Conservation (phyloP, 495 filamentous ascomycete species). For the Xylaria palmicola region DNA sequence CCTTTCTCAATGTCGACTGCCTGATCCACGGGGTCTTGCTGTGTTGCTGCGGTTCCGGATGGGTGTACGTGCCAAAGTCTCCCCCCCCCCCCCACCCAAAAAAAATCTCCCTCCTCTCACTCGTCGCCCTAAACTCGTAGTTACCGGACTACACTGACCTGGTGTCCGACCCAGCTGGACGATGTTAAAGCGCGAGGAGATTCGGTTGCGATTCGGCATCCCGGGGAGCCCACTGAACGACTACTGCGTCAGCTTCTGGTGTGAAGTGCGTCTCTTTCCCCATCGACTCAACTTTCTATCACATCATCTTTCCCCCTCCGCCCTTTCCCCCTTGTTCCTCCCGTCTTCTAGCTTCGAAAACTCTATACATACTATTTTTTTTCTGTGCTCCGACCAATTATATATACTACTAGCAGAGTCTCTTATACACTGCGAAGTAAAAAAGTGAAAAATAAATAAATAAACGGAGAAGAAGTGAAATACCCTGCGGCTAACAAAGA, state of each 20-base stretch:
- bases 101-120: background rate
- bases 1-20: constrained; percentile 41
- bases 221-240: constrained; percentile 47
- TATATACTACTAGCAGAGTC: too few relatives aligned
- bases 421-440: too few relatives aligned
- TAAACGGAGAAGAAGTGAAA: too few relatives aligned
- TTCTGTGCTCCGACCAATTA: too few relatives aligned
- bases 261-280: constrained; percentile 17
- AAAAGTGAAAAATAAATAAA: too few relatives aligned
- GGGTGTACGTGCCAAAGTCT: constrained; percentile 31
- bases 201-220: constrained; percentile 51
- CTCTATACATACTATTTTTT: too few relatives aligned
- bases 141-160: constrained; percentile 21
- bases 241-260: constrained; percentile 50
- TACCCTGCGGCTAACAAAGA: background rate
- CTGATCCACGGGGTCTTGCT: constrained; percentile 13
- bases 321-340: too few relatives aligned
- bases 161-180: constrained; percentile 26
- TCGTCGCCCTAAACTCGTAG: background rate
- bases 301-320: too few relatives aligned
- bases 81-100: background rate
- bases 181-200: constrained; percentile 51
- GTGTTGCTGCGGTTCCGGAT: constrained; percentile 8
- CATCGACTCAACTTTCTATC: background rate
- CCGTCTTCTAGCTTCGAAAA: too few relatives aligned